Base-by-base conservation (phyloP, 495 filamentous ascomycete species). In the Podospora pseudocomata region DNA sequence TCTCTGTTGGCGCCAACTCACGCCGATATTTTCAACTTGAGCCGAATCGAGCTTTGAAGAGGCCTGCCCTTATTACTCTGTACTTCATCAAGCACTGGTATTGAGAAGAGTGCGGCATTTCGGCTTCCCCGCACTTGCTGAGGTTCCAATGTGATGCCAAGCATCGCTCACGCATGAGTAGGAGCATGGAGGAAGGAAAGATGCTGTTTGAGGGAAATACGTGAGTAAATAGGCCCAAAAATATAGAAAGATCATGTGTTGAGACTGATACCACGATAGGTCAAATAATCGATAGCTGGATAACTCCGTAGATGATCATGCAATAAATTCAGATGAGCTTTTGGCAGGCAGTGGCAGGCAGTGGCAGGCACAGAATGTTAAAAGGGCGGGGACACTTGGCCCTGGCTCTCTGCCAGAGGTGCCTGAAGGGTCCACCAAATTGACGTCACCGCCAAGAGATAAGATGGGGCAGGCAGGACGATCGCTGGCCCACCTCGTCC, bases 381-480 rank as follows among this genome's bases (percentile, higher is more conserved):
- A 23, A 23, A 23, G 23, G 23, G 1, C 23, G 23, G 30, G 30
- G 58, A 30, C 30, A 23, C 26, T 60, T 16, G 58, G 20, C 58
- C 23, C 58, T 27, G 58, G 19, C 58, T 23, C 23, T 26, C 26
- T 16, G 39, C 39, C 39, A 39, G 39, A 13, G 39, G 39, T 49
- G 9, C 39, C 39, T 49, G 39, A 49, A 49, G 39, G 39, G 39
- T 49, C 39, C 39, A 49, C 39, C 39, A 49, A 1, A 2, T 49
- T 49, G 39, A 49, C 39, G 39, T 49, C 39, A 49, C 39, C 13
- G 39, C 39, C 39, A 60, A 65, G 54, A 63, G 60, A 55, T 63
- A 15, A 4, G 15, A 18, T 60, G 59, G 58, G 65, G 65, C 32
- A 32, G 60, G 60, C 68, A 67, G 65, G 64, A 67, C 65, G 54